phyloP scores from a whole-genome alignment of 345 rosid species.

The Populus pruinosa region DNA sequence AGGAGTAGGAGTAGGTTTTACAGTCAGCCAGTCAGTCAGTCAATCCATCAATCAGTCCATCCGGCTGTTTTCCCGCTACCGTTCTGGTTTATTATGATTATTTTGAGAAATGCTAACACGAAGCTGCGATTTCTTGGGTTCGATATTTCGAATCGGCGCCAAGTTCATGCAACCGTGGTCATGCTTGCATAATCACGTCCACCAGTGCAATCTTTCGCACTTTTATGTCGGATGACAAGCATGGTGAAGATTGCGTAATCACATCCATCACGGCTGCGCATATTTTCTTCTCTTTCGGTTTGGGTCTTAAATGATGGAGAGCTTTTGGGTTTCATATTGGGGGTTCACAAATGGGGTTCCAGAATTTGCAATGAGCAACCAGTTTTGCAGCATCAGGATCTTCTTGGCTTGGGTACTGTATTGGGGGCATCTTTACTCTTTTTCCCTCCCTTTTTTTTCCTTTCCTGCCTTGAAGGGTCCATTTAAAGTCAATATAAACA shows the following conservation, averaged over 20 bases:
- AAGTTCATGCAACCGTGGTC: not conserved
- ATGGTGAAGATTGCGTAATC: not conserved
- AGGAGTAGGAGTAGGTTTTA: constrained; percentile 49
- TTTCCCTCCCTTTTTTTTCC: not conserved
- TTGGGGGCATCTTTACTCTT: not conserved
- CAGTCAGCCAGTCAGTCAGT: not conserved
- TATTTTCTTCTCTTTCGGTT: not conserved
- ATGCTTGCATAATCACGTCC: not conserved
- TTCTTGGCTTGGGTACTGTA: not conserved
- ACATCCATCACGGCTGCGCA: not conserved
- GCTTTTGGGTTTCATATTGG: not conserved
- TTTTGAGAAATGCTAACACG: not conserved
- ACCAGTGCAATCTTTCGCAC: not conserved
- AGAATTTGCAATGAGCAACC: not conserved
- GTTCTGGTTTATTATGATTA: no score
- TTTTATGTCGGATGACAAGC: not conserved
- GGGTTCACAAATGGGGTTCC: not conserved
- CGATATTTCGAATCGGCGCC: not conserved
- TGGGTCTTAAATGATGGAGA: not conserved
- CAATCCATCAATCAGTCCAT: not conserved
- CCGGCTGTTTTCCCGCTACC: constrained; percentile 34
- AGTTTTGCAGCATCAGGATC: constrained; percentile 16
- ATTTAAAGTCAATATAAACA: not conserved
- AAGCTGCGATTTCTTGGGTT: not conserved
- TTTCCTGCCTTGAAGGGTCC: not conserved